Evolutionary conservation across 129 eudicot species (phyloP).

Genomic region (Silybum marianum): DNA sequence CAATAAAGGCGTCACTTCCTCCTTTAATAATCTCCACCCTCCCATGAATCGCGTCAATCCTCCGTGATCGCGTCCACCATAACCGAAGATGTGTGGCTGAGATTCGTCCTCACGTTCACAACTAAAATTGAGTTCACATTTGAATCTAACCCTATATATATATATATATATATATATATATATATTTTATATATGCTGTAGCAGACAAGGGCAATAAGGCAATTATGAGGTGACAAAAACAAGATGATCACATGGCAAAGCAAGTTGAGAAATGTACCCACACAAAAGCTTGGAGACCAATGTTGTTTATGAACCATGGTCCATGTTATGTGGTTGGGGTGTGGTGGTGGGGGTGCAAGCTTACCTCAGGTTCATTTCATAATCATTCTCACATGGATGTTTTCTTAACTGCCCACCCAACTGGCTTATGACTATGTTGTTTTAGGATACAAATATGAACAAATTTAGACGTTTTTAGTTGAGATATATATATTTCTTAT

Average conservation of each 20-base stretch:
- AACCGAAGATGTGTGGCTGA: no score
- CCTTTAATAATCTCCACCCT: no score
- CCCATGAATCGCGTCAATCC: no score
- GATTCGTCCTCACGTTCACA: no score
- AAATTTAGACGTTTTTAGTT: not conserved
- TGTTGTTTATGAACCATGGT: slow-evolving; percentile 26
- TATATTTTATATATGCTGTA: not conserved
- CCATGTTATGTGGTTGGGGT: slow-evolving; percentile 26
- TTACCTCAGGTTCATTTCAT: slow-evolving; percentile 18
- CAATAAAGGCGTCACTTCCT: no score
- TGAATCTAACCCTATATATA: no score
- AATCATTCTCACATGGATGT: slow-evolving; percentile 35
- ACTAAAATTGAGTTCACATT: no score
- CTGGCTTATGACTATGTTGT: not conserved
- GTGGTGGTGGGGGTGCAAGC: slow-evolving; percentile 27
- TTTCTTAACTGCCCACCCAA: slow-evolving; percentile 31
- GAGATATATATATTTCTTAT: not conserved
- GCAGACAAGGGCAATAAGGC: slow-evolving; percentile 5
- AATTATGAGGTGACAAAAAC: slow-evolving; percentile 22
- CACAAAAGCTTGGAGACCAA: slow-evolving; percentile 9
- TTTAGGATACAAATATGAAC: not conserved
- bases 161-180: not conserved
- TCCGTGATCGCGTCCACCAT: no score
- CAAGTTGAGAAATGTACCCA: slow-evolving; percentile 27
- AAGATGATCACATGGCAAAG: slow-evolving; percentile 24